Base-by-base conservation (phyloP, 148 eudicot genomes). In the Vaccinium corymbosum region DNA sequence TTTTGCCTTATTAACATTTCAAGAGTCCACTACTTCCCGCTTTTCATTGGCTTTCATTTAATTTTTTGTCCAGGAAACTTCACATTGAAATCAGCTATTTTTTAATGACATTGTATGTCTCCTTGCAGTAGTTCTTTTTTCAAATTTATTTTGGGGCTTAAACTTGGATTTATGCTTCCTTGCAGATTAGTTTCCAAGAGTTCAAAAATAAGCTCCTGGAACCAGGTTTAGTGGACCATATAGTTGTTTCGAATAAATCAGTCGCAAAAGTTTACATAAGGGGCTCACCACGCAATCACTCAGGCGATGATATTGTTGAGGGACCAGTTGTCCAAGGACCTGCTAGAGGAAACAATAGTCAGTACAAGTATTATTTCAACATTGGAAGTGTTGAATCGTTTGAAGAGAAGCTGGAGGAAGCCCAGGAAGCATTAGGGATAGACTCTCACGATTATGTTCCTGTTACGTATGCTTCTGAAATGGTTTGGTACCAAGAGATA, bases 111-210 rank as follows among this genome's bases (percentile, higher is more conserved):
- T 75, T 82, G 32, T n/a, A 20, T 50, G 11, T 84, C 27, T 42
- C 74, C 14, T 82, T 61, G 62, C 35, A 17, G 52, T 7, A 25
- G 35, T 86, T 20, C 38, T 68, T 32, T 74, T 80, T 15, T 84
- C 32, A 20, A 3, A 66, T 71, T 46, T 72, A 35, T n/a, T 68
- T 68, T 80, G 76, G 66, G 42, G 22, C 35, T 87, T 70, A 46
- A 32, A 68, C 42, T 52, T 76, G 49, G 78, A 49, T 46, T 35
- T 86, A 55, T 78, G 7, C 56, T 55, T 51, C 10, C 70, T 76
- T 87, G 90, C 98, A 95, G 98, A 95, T 94, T 83, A 95, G 98
- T 89, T 95, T 95, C 87, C 98, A 95, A 88, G 98, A 95, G 85
- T 95, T 95, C 83, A 94, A 91, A 89, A 94, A 92, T 86, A 95